A percentile compares a stretch with the other conserved stretches of the same genome.
These are phyloP conservation scores for Yamadazyma triangularis DNA, from an alignment of 1,139 yeast species.

Conservation along the genomic window DNA sequence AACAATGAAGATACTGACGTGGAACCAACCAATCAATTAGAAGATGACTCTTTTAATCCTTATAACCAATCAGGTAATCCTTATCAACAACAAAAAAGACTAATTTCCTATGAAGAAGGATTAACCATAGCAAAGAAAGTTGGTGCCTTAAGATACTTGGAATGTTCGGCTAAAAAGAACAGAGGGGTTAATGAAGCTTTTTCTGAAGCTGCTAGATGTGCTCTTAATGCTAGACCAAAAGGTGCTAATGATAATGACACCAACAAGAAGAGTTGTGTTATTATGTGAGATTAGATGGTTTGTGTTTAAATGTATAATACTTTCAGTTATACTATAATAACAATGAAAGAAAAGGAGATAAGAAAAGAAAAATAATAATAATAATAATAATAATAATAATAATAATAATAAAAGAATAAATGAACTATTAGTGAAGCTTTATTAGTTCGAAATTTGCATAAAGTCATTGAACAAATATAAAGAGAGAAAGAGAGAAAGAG, in stretches of 20 bases:
- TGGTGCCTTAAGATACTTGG: conserved; percentile 82
- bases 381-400: too few relatives aligned
- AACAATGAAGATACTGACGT: conserved; percentile 35
- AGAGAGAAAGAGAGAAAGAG: too few relatives aligned
- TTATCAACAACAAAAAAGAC: conserved; percentile 41
- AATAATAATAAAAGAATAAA: too few relatives aligned
- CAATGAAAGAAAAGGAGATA: too few relatives aligned
- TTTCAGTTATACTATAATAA: not conserved
- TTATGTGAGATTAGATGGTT: conserved; percentile 23
- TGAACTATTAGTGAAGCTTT: too few relatives aligned
- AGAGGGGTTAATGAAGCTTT: conserved; percentile 96
- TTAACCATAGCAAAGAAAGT: conserved; percentile 71
- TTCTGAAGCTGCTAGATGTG: conserved; percentile 96
- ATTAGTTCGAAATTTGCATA: too few relatives aligned
- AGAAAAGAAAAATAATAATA: too few relatives aligned
- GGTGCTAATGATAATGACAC: conserved; percentile 58
- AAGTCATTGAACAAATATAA: too few relatives aligned
- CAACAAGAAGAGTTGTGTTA: conserved; percentile 37
- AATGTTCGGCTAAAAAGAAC: conserved; percentile 91
- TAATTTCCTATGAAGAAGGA: conserved; percentile 46
- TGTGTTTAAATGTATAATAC: not conserved
- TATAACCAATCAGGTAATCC: conserved; percentile 20
- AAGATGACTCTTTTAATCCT: conserved; percentile 36
- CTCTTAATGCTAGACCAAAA: conserved; percentile 82
- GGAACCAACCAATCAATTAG: conserved; percentile 17